Evolutionary conservation across 768 basidiomycete species (phyloP), one percentile per base, ranked within the genome.

Genomic region (Mycena filopes): DNA sequence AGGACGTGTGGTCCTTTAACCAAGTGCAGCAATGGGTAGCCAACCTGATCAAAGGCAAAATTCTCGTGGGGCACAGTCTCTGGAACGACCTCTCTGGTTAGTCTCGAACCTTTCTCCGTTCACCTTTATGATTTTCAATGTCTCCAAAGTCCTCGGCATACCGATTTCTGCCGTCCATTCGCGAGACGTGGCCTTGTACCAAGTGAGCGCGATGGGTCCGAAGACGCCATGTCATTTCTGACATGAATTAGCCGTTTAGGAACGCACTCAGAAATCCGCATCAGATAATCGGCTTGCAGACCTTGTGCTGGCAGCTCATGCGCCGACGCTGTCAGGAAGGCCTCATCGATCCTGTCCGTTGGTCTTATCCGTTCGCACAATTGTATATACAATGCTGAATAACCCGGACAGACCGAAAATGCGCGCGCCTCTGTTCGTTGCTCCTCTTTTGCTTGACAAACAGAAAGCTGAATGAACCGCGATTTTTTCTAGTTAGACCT

Each of bases 281-380:
- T 72, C 89, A 91, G 69, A 75, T 87, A 51, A 79, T 93, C 65
- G 92, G 94, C 28, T 81, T 95, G 38, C 89, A 88, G 71, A 95
- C 94, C 6, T 81, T 95, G 18, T 86, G 89, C 74, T 94, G 91
- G 91, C 89, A 89, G 70, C 84, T 95, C 38, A 92, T 95, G 92
- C 84, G 86, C 60, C 84, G 93, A 70, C 86, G 89, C 31, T 91
- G 90, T 72, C 89, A 91, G 72, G 90, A 92, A 72, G 87, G 86
- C 31, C 83, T 87, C 59, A 82, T 87, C 69, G 86, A 93, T 75
- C 89, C 92, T 12, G 93, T 95, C 72, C 72, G 90, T 85, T 41
- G 3, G 68, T 45, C 26, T 49, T 20, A 7, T 47, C 38, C 23
- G 25, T 47, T 41, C 23, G 25, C 36, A 15, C 46, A n/a, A 65